phyloP scores from a whole-genome alignment of 495 filamentous ascomycete species.

The Penicillium canariense region DNA sequence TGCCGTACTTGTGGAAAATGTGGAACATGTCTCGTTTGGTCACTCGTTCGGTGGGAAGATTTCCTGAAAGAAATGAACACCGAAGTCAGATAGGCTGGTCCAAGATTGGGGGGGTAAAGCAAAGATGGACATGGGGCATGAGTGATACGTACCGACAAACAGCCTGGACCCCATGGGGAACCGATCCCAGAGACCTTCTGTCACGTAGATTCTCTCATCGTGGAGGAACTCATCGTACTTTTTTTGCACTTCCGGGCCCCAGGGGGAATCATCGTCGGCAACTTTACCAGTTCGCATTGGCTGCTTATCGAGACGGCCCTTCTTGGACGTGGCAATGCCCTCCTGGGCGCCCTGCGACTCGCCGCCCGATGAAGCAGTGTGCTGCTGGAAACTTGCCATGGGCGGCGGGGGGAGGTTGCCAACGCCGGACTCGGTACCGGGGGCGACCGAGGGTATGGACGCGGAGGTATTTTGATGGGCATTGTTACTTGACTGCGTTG shows the following conservation, averaged over 20 bases:
- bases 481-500: slow-evolving; percentile 41
- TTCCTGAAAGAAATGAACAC: slow-evolving; percentile 56
- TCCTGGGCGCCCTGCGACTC: slow-evolving; percentile 37
- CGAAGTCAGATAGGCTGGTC: slow-evolving; percentile 14
- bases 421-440: slow-evolving; percentile 53
- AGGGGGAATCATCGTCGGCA: slow-evolving; percentile 50
- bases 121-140: background rate
- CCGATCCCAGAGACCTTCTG: slow-evolving; percentile 88
- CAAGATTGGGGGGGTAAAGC: background rate
- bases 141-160: slow-evolving; percentile 82
- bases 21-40: slow-evolving; percentile 93
- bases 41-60: slow-evolving; percentile 87
- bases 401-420: slow-evolving; percentile 61
- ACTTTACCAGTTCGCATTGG: slow-evolving; percentile 25
- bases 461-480: slow-evolving; percentile 43
- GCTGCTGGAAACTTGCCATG: slow-evolving; percentile 54
- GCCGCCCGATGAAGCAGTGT: slow-evolving; percentile 30
- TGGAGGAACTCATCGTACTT: slow-evolving; percentile 80
- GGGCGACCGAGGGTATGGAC: slow-evolving; percentile 47
- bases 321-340: slow-evolving; percentile 27
- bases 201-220: slow-evolving; percentile 75
- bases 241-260: slow-evolving; percentile 63
- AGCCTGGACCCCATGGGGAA: slow-evolving; percentile 83
- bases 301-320: slow-evolving; percentile 32
- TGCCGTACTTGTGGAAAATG: slow-evolving; percentile 81